A percentile compares a stretch with the other conserved stretches of the same genome.
Evolutionary conservation across 2,329 filamentous ascomycete genomes (phyloP).

Genomic region (Claviceps maximensis): DNA sequence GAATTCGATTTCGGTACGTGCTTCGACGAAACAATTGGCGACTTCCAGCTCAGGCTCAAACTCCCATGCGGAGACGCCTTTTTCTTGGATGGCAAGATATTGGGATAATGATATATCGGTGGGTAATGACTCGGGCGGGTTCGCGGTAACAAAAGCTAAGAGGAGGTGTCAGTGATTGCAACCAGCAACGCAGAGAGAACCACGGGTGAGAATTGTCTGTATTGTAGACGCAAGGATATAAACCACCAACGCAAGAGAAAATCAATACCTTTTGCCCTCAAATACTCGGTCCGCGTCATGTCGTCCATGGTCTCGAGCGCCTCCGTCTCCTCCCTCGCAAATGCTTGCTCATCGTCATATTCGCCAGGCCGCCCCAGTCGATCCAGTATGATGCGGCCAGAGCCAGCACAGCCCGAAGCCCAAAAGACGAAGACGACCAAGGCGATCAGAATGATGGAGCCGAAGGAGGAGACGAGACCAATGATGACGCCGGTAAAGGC

Average conservation of each 20-base stretch:
- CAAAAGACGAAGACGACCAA: constrained; percentile 86
- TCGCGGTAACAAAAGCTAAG: constrained; percentile 80
- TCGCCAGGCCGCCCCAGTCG: constrained; percentile 86
- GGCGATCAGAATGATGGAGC: constrained; percentile 74
- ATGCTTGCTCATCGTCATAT: constrained; percentile 95
- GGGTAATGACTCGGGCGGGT: constrained; percentile 86
- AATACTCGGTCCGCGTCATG: constrained; percentile 74
- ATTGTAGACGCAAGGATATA: no score
- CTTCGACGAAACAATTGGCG: constrained; percentile 97
- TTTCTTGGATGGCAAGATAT: constrained; percentile 96
- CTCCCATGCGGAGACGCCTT: constrained; percentile 98
- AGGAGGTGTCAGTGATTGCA: constrained; percentile 10
- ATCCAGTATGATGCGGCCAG: constrained; percentile 84
- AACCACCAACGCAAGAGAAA: no score
- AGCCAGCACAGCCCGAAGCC: constrained; percentile 54
- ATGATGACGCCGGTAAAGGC: constrained; percentile 73
- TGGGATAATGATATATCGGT: constrained; percentile 97
- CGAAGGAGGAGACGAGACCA: constrained; percentile 86
- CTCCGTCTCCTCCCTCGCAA: constrained; percentile 85
- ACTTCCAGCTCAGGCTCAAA: constrained; percentile 99
- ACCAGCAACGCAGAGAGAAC: no score
- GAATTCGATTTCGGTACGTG: constrained; percentile 92
- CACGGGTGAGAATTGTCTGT: no score
- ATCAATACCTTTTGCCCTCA: constrained; percentile 77
- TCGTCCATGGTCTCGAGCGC: constrained; percentile 95